Evolutionary conservation across 768 basidiomycete genomes (phyloP).

Genomic region (Pleurotus djamor): DNA sequence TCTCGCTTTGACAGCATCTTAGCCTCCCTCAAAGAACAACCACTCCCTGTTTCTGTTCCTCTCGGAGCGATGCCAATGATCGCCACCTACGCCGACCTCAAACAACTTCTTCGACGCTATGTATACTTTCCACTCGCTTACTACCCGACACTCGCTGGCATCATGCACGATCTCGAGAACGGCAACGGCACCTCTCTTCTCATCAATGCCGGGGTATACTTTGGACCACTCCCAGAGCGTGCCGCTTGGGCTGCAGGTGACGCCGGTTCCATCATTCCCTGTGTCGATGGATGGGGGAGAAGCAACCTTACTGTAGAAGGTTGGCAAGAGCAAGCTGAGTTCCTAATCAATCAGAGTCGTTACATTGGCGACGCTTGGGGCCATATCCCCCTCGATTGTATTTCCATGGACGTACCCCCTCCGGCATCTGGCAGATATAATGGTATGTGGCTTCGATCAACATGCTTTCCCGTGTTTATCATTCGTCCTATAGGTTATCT

Average conservation of each 20-base stretch:
- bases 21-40: slow-evolving; percentile 11
- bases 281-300: neutral
- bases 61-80: slow-evolving; percentile 13
- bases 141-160: slow-evolving; percentile 14
- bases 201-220: neutral
- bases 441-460: neutral
- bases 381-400: neutral
- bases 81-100: slow-evolving; percentile 17
- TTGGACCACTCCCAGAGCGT: neutral
- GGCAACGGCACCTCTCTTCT: slow-evolving; percentile 16
- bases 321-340: neutral
- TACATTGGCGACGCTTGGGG: neutral
- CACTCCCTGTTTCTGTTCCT: slow-evolving; percentile 12
- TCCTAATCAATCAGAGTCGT: neutral
- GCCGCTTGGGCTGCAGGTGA: neutral
- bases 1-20: slow-evolving; percentile 12
- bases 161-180: slow-evolving; percentile 17
- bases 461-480: neutral
- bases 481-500: neutral
- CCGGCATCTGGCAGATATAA: neutral
- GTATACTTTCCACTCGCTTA: slow-evolving; percentile 18
- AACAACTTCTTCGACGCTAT: slow-evolving; percentile 12
- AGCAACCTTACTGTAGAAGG: neutral
- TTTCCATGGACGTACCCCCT: neutral
- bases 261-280: neutral